Conservation (phyloP, 2,329 filamentous ascomycete species). For the Aspergillus eucalypticola region DNA sequence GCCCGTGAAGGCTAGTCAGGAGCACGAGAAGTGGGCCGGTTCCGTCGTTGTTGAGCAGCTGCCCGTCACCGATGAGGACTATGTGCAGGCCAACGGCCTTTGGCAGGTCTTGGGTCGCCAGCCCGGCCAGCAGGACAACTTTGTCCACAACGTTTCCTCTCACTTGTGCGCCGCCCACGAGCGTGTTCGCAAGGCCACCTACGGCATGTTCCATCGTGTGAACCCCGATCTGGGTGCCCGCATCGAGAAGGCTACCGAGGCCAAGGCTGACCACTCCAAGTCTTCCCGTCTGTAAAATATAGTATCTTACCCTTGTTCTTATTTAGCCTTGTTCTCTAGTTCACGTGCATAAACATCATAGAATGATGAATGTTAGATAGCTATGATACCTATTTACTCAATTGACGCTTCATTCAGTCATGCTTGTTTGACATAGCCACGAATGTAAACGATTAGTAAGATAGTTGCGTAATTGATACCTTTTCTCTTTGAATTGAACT, state of each 20-base stretch:
- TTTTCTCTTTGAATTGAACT: too few relatives aligned
- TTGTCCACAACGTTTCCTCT: slow-evolving; percentile 59
- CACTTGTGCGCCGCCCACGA: slow-evolving; percentile 57
- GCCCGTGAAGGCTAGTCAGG: slow-evolving; percentile 44
- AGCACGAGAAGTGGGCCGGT: slow-evolving; percentile 48
- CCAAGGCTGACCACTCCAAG: slow-evolving; percentile 22
- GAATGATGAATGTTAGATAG: background rate
- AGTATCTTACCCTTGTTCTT: background rate
- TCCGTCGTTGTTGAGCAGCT: slow-evolving; percentile 41
- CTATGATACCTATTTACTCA: background rate
- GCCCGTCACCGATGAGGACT: slow-evolving; percentile 48
- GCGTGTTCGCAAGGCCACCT: slow-evolving; percentile 59
- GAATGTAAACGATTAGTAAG: background rate
- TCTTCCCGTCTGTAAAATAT: slow-evolving; percentile 31
- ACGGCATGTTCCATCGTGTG: slow-evolving; percentile 63
- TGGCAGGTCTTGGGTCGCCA: slow-evolving; percentile 47
- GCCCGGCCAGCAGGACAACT: slow-evolving; percentile 62
- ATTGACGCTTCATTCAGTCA: background rate
- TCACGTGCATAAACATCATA: background rate
- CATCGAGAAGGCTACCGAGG: slow-evolving; percentile 57
- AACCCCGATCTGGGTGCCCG: slow-evolving; percentile 54
- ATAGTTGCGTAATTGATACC: too few relatives aligned
- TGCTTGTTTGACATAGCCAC: background rate
- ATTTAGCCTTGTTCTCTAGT: background rate
- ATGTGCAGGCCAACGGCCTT: slow-evolving; percentile 45